These are phyloP conservation scores for Colletotrichum truncatum DNA, from an alignment of 2,329 filamentous ascomycete genomes.

Conservation along the genomic window DNA sequence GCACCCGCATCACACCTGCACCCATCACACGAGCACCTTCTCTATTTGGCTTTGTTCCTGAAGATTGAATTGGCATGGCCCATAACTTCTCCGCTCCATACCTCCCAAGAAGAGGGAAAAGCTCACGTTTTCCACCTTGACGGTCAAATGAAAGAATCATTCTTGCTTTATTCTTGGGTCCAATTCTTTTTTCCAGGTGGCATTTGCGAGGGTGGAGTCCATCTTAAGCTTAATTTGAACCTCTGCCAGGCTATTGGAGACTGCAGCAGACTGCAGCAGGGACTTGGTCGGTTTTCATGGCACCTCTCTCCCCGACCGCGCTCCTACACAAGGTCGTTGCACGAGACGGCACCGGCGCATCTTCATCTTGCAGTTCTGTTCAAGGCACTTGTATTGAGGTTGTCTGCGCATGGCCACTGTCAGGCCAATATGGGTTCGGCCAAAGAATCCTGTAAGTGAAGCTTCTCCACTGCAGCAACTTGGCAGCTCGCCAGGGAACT, in stretches of 20 bases:
- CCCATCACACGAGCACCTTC: slow-evolving; percentile 1
- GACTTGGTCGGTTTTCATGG: neutral
- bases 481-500: neutral
- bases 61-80: neutral
- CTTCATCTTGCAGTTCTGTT: slow-evolving; percentile 12
- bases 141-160: neutral
- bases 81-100: neutral
- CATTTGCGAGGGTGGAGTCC: neutral
- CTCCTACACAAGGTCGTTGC: neutral
- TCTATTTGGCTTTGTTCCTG: neutral
- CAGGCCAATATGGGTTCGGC: slow-evolving; percentile 65
- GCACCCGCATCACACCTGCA: neutral
- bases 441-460: slow-evolving; percentile 58
- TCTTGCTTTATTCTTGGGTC: neutral
- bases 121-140: neutral
- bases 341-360: neutral
- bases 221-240: neutral
- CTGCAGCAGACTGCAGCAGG: neutral
- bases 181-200: neutral
- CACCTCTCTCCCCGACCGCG: neutral
- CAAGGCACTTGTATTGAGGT: slow-evolving; percentile 47
- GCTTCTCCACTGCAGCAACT: neutral
- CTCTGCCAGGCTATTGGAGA: too few relatives aligned
- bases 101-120: neutral
- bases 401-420: slow-evolving; percentile 65